Percentiles rank a stretch among this genome's conserved stretches.
phyloP scores from a whole-genome alignment of 176 grass and related monocot species.

The Guadua angustifolia region DNA sequence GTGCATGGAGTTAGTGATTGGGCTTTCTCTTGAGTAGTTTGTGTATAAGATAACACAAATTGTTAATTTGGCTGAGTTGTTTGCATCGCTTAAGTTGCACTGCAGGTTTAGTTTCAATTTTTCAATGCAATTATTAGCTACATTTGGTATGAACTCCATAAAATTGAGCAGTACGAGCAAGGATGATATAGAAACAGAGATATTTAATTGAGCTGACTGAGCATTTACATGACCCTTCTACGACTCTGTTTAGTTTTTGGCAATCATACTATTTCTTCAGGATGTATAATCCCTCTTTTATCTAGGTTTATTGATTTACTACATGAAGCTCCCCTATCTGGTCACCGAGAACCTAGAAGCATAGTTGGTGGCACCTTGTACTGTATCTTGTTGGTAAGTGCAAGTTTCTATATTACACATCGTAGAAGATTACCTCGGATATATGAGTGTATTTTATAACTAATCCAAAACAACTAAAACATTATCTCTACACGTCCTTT shows the following conservation, averaged over 20 bases:
- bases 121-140: not conserved
- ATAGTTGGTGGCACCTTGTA: constrained; percentile 82
- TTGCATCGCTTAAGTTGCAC: not conserved
- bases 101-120: not conserved
- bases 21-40: not conserved
- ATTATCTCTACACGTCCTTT: not conserved
- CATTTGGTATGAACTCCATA: not conserved
- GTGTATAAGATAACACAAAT: not conserved
- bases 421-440: not conserved
- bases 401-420: constrained; percentile 12
- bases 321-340: constrained; percentile 80
- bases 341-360: constrained; percentile 80
- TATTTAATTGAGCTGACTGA: not conserved
- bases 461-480: not conserved
- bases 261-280: constrained; percentile 15
- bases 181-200: not conserved
- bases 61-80: not conserved
- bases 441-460: not conserved
- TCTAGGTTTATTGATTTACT: constrained; percentile 91
- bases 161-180: not conserved
- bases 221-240: not conserved
- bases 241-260: not conserved
- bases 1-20: not conserved
- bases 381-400: constrained; percentile 90
- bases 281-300: not conserved